A percentile compares a stretch with the other conserved stretches of the same genome.
Evolutionary conservation across 139 green algal genomes (phyloP).

Genomic region (Chlorella sorokiniana): DNA sequence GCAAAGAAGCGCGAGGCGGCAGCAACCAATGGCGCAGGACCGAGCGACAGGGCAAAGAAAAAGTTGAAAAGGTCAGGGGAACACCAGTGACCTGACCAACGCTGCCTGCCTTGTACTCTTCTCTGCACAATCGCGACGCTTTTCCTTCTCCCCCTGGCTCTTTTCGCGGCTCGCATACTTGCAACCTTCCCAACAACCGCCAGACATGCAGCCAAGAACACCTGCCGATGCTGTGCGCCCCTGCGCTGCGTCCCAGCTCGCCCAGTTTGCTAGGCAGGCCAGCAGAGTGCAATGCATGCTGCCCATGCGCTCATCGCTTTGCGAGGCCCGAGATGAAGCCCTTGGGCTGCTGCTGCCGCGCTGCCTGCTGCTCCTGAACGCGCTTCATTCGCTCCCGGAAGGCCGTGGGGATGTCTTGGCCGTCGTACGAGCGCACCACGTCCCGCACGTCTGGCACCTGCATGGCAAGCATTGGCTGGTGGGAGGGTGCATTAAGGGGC

Average conservation of each 20-base stretch:
- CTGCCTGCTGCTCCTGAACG: constrained; percentile 28
- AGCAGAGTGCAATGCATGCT: no score
- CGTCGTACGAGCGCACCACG: constrained; percentile 82
- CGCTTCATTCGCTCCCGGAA: constrained; percentile 68
- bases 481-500: not conserved
- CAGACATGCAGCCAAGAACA: no score
- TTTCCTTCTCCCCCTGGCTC: no score
- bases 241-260: no score
- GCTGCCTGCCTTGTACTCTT: not conserved
- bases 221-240: no score
- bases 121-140: not conserved
- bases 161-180: no score
- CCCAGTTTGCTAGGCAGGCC: no score
- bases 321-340: constrained; percentile 1
- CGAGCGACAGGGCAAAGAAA: not conserved
- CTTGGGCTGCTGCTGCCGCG: constrained; percentile 24
- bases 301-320: not conserved
- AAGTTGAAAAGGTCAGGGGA: constrained; percentile 2
- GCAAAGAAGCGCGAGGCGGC: not conserved
- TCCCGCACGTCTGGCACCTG: constrained; percentile 67
- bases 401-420: constrained; percentile 80
- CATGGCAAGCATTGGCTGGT: no score
- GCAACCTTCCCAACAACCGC: no score
- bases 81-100: not conserved
- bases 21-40: not conserved